Evolutionary conservation across 2,329 filamentous ascomycete genomes (phyloP), one percentile per base, ranked within the genome.

Genomic region (Colletotrichum nymphaeae): DNA sequence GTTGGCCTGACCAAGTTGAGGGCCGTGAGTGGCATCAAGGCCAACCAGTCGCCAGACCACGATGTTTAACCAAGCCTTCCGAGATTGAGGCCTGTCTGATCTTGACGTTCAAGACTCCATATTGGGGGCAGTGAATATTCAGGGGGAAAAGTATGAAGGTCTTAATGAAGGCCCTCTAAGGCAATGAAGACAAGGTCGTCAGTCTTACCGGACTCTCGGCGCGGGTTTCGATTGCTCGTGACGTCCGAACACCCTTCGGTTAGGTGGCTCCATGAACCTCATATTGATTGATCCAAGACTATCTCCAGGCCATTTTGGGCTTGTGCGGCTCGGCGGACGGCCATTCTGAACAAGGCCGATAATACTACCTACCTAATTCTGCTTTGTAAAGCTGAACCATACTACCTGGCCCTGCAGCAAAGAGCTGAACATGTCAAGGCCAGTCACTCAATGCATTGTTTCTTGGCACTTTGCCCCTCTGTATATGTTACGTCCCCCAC

Each of bases 71-170:
- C 26, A 59, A 58, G 42, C 22, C n/a, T 19, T 12, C 6, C 64
- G 19, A 59, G 46, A 37, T 49, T 59, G 64, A 30, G 14, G 28
- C 11, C 37, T 22, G 35, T 28, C 35, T 67, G 26, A 35, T 14
- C 14, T 22, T 59, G 55, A 67, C 19, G 32, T 42, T 5, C 24
- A 11, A 24, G 26, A 11, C 30, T 32, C 62, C 37, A 37, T 28
- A 59, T n/a, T 37, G 11, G 35, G 53, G 55, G 64, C 55, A 35
- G 64, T 67, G 56, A 49, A 30, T 24, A 53, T 37, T 59, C 55
- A 59, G 55, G 55, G 55, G 37, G 64, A 14, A 53, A 52, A 67
- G 11, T 35, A 53, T 53, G 8, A 22, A 67, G 5, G 6, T 8
- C 16, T 11, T 4, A 57, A 12, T 57, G 26, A 42, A 32, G 11